Percentiles rank a stretch among this genome's conserved stretches.
These are phyloP conservation scores for Geosmithia morbida DNA, from an alignment of 2,329 filamentous ascomycete species.

Conservation along the genomic window DNA sequence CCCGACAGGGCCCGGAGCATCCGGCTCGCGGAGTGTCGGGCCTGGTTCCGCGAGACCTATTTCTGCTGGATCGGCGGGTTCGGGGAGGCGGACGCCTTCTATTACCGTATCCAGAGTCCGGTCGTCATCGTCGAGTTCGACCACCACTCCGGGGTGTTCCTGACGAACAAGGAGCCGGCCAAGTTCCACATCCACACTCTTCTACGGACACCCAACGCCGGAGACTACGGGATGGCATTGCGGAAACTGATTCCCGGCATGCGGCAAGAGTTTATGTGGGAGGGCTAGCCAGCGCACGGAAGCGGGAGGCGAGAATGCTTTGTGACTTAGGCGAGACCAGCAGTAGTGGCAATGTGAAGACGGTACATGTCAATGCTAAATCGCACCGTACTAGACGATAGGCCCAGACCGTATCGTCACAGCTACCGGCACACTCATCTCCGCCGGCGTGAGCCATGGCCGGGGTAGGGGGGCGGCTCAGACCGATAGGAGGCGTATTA, in stretches of 20 bases:
- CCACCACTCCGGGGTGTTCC: conserved; percentile 65
- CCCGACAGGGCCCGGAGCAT: conserved; percentile 38
- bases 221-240: conserved; percentile 55
- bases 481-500: too few relatives aligned
- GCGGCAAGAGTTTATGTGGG: not conserved
- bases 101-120: conserved; percentile 64
- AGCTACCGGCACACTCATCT: too few relatives aligned
- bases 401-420: too few relatives aligned
- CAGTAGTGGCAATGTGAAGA: too few relatives aligned
- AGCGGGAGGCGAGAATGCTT: too few relatives aligned
- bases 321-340: too few relatives aligned
- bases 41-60: conserved; percentile 54
- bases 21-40: conserved; percentile 37
- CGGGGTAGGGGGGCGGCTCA: too few relatives aligned
- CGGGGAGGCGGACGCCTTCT: conserved; percentile 55
- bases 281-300: not conserved
- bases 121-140: conserved; percentile 67
- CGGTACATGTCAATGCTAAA: too few relatives aligned
- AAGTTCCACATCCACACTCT: conserved; percentile 73
- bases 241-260: conserved; percentile 19
- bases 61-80: conserved; percentile 68
- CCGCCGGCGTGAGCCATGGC: too few relatives aligned
- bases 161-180: conserved; percentile 57
- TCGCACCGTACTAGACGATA: too few relatives aligned
- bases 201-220: conserved; percentile 56